A percentile compares a stretch with the other conserved stretches of the same genome.
phyloP scores from a whole-genome alignment of 768 basidiomycete species.

The Collybia sp. region DNA sequence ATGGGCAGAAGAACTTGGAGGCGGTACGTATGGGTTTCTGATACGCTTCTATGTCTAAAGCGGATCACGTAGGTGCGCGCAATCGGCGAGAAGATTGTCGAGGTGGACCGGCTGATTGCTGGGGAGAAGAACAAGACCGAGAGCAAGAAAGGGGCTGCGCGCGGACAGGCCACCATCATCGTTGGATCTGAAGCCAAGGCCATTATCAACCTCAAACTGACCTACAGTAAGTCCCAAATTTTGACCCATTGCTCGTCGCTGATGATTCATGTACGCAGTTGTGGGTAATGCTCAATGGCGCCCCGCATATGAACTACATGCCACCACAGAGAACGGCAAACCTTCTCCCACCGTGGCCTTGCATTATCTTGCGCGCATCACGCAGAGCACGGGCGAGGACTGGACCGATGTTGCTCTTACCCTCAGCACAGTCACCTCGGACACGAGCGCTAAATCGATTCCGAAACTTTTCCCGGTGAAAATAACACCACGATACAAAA shows the following conservation, averaged over 20 bases:
- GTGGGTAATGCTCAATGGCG: slow-evolving; percentile 47
- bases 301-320: slow-evolving; percentile 57
- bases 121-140: slow-evolving; percentile 23
- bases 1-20: slow-evolving; percentile 27
- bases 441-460: slow-evolving; percentile 26
- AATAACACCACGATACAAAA: no score
- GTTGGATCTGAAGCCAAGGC: slow-evolving; percentile 32
- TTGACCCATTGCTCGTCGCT: background rate
- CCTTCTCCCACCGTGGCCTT: slow-evolving; percentile 40
- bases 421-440: slow-evolving; percentile 45
- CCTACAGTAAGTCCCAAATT: slow-evolving; percentile 45
- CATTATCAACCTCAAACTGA: slow-evolving; percentile 39
- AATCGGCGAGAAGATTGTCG: slow-evolving; percentile 35
- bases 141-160: slow-evolving; percentile 27
- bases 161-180: slow-evolving; percentile 35
- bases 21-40: slow-evolving; percentile 17
- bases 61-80: slow-evolving; percentile 18
- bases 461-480: slow-evolving; percentile 27
- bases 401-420: slow-evolving; percentile 48
- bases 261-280: slow-evolving; percentile 30
- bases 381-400: slow-evolving; percentile 56
- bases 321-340: slow-evolving; percentile 39
- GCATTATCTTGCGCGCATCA: slow-evolving; percentile 50
- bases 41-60: background rate
- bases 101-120: slow-evolving; percentile 33